These are phyloP conservation scores for Pelargonium cotyledonis DNA, from an alignment of 441 rosid species.

Conservation along the genomic window DNA sequence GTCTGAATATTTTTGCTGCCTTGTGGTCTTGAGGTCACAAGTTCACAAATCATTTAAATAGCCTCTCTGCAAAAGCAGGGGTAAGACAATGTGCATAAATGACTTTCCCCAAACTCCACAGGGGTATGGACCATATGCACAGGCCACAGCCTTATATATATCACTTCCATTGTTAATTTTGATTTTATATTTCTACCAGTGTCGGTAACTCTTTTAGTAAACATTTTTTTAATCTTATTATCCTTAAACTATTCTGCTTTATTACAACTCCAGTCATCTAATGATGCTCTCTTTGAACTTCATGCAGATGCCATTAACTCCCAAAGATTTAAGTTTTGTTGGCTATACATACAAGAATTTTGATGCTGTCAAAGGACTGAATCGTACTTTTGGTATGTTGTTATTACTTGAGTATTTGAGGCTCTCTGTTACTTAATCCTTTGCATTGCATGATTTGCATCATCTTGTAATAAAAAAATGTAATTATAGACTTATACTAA, in stretches of 20 bases:
- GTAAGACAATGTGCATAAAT: too few species aligned
- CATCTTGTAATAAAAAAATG: background rate
- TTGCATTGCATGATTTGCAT: background rate
- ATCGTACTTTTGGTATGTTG: conserved; percentile 55
- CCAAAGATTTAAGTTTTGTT: conserved; percentile 92
- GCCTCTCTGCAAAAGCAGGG: too few species aligned
- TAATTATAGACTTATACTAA: conserved; percentile 7
- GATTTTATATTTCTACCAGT: background rate
- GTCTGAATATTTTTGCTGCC: too few species aligned
- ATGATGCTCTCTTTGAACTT: conserved; percentile 17
- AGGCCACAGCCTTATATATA: background rate
- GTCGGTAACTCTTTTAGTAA: background rate
- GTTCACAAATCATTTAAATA: too few species aligned
- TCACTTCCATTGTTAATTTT: background rate
- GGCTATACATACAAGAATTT: conserved; percentile 97
- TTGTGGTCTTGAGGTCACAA: too few species aligned
- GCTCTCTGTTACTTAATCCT: conserved; percentile 9
- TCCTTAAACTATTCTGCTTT: background rate
- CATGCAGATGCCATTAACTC: conserved; percentile 68
- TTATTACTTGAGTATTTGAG: conserved; percentile 11
- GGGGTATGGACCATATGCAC: too few species aligned
- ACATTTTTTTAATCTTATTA: background rate
- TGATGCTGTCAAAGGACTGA: conserved; percentile 82
- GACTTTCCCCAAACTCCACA: too few species aligned
- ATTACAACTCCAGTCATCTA: conserved; percentile 3